Evolutionary conservation across 1,284 basidiomycete genomes (phyloP).

Genomic region (Melampsora americana): DNA sequence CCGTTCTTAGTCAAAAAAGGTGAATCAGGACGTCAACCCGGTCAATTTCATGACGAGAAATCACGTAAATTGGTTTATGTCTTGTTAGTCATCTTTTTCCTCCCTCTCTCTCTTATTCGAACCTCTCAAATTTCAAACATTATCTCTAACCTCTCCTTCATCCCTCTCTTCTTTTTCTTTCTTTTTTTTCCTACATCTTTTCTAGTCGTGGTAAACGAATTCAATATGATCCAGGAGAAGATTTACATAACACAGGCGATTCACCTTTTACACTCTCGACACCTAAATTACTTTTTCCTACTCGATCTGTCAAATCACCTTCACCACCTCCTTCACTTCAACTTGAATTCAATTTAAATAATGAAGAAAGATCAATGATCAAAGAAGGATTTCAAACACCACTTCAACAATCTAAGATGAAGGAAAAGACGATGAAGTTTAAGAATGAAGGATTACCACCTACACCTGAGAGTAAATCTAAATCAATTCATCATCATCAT

Average conservation of each 20-base stretch:
- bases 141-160: background rate
- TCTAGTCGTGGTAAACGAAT: conserved; percentile 35
- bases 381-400: no score
- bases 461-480: no score
- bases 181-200: background rate
- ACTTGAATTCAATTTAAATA: no score
- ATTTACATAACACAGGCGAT: conserved; percentile 10
- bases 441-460: no score
- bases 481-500: no score
- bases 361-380: no score
- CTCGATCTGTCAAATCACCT: background rate
- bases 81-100: background rate
- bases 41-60: conserved; percentile 1
- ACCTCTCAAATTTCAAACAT: no score
- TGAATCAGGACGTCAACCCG: conserved; percentile 22
- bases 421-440: no score
- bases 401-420: no score
- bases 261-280: conserved; percentile 15
- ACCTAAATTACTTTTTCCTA: conserved; percentile 24
- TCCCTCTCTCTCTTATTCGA: no score
- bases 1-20: conserved; percentile 20
- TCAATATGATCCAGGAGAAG: conserved; percentile 21
- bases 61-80: conserved; percentile 33
- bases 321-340: background rate
- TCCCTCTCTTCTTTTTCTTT: background rate